Base-by-base conservation (phyloP, 1,139 yeast genomes). In the Saccharomyces hybrid region DNA sequence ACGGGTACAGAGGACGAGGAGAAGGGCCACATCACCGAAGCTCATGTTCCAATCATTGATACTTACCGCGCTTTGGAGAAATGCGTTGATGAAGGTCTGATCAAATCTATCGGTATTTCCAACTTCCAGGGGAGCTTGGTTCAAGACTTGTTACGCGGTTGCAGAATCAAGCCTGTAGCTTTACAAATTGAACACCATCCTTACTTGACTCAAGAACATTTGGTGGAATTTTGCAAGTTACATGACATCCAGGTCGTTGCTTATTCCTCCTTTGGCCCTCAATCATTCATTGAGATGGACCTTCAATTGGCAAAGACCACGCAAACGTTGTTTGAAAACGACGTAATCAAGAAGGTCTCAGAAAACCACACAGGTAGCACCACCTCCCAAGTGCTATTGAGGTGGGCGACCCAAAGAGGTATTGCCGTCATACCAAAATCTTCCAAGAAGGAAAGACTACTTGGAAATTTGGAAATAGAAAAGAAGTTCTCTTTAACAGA, bases 111-210 rank as follows among this genome's bases (percentile, higher is more conserved):
- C 65, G 97, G 97, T 70, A 73, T 89, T 56, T 89, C 97, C 61
- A 90, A 90, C 78, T 88, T 85, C 76, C 76, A 78, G 58, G 95
- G 91, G 60, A 86, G 83, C 63, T 75, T 87, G 66, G 73, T 90
- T 62, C 82, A 80, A 64, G 97, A 90, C 67, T 76, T 89, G 65
- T 74, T 87, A 59, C 81, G 89, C 69, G 82, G 83, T 57, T 85
- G 87, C 60, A 80, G 76, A 63, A 82, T 88, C 68, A 80, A 76
- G 64, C 97, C 97, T 52, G 87, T 86, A 53, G 89, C 75, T 50
- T 58, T 87, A 64, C 97, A 90, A 74, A 86, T 90, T 68, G 97
- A 90, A 76, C 93, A 87, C 73, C 97, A 89, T 72, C 96, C 97
- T 62, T 89, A 88, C 77, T 78, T 89, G 71, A 88, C 86, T 62